Evolutionary conservation across 2,329 filamentous ascomycete genomes (phyloP).

Genomic region (Colletotrichum falcatum): DNA sequence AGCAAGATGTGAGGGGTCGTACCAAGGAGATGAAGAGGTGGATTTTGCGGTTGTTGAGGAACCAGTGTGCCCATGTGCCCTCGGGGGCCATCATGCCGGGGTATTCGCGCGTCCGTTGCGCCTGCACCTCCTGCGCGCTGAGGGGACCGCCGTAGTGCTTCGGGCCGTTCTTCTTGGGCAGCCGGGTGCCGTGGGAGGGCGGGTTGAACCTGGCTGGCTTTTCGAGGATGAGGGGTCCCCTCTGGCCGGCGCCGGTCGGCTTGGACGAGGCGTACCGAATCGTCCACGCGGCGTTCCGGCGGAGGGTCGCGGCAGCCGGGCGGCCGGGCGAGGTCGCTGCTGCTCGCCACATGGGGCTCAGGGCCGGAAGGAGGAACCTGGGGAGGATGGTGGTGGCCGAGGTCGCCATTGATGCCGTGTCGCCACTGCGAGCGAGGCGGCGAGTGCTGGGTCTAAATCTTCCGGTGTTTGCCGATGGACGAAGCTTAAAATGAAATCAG

Average conservation of each 20-base stretch:
- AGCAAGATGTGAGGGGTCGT: constrained; percentile 47
- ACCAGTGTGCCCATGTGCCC: constrained; percentile 86
- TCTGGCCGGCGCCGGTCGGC: constrained; percentile 50
- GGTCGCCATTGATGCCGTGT: constrained; percentile 53
- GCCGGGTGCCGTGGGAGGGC: constrained; percentile 84
- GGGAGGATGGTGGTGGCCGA: constrained; percentile 68
- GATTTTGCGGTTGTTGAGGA: constrained; percentile 80
- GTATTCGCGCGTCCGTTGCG: constrained; percentile 79
- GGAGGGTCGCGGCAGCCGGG: constrained; percentile 34
- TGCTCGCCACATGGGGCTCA: constrained; percentile 66
- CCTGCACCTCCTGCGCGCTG: constrained; percentile 72
- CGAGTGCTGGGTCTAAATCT: background rate
- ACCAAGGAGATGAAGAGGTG: constrained; percentile 90
- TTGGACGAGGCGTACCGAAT: constrained; percentile 50
- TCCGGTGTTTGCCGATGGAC: constrained; percentile 11
- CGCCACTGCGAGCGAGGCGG: constrained; percentile 9
- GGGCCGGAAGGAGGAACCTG: constrained; percentile 75
- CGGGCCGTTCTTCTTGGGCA: constrained; percentile 68
- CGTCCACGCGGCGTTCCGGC: constrained; percentile 40
- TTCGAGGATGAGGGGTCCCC: constrained; percentile 77
- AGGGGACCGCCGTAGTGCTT: constrained; percentile 81
- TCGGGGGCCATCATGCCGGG: constrained; percentile 89
- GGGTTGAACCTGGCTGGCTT: constrained; percentile 92
- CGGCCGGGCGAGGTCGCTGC: constrained; percentile 46
- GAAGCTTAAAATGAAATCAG: background rate